Base-by-base conservation (phyloP, 139 green algal species). In the Astrephomene gubernaculifera region DNA sequence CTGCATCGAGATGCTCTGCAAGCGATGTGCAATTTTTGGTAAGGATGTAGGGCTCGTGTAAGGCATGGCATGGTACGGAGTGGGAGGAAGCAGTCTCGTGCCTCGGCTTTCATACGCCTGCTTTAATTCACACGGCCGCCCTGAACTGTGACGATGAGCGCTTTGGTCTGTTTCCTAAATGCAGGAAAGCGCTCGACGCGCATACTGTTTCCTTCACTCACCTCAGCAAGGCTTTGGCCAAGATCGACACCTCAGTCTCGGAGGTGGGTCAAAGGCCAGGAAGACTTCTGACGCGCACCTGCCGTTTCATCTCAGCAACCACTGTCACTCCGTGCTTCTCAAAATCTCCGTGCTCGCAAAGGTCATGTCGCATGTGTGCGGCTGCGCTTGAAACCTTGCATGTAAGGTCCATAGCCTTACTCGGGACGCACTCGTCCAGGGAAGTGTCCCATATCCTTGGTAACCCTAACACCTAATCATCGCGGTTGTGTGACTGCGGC, bases 1-100 rank as follows among this genome's bases (percentile, higher is more conserved):
- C 87, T 88, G 44, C 88, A 91, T 85, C 76, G 74, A 24, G 81
- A 82, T 0, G 81, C 88, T 17, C 67, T 91, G 45, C 71, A 87
- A 14, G 88, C n/a, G n/a, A n/a, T n/a, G n/a, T n/a, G n/a, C n/a
- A n/a, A n/a, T n/a, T n/a, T n/a, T n/a, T n/a, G n/a, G 85, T 38
- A 91, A n/a, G n/a, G n/a, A n/a, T n/a, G n/a, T n/a, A n/a, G n/a
- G n/a, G n/a, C n/a, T n/a, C n/a, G n/a, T n/a, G n/a, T n/a, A n/a
- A n/a, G n/a, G n/a, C n/a, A n/a, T n/a, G n/a, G n/a, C n/a, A n/a
- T n/a, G n/a, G n/a, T n/a, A n/a, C n/a, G n/a, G n/a, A n/a, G n/a
- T n/a, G n/a, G n/a, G n/a, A n/a, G n/a, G n/a, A n/a, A n/a, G n/a
- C n/a, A n/a, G n/a, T n/a, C n/a, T n/a, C 53, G 24, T 71, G 81